Evolutionary conservation across 2,329 filamentous ascomycete species (phyloP), one percentile per base, ranked within the genome.

Genomic region (Akanthomyces lecanii): DNA sequence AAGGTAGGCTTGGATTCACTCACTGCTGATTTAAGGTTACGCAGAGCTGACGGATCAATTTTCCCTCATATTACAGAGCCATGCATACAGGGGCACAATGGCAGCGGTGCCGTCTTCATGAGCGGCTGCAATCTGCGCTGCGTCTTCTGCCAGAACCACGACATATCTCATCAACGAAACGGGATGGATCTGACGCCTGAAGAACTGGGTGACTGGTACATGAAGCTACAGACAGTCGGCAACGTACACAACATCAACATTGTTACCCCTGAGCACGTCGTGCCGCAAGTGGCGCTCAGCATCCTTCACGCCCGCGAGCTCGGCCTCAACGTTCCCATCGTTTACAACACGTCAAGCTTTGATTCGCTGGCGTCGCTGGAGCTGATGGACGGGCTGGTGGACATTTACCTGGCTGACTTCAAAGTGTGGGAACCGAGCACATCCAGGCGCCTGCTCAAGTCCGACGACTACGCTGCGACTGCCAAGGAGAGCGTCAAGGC

Each of bases 341-440:
- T 96, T 40, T 95, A 96, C 80, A 96, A 96, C 71, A 93, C 90
- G 0, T 92, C 89, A 0, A 87, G 88, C 12, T 96, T 90, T 70
- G 91, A 96, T 75, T 91, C 88, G 1, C 77, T 89, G 0, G 87
- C 85, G 2, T 92, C 88, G 0, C 78, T 96, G 1, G 76, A 85
- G 64, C 79, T 95, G 10, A 82, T 96, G 68, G 87, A 95, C 68
- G 91, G 91, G 0, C 77, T 96, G 33, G 85, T 95, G 0, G 91
- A 95, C 72, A 92, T 96, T 51, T 96, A 95, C 71, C 79, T 96
- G n/a, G 89, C 91, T 0, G 91, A 96, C 71, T 95, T 95, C 79
- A 95, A 96, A 73, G 85, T 93, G 11, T 95, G 90, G 90, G 83
- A 83, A 33, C 74, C 81, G 1, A 77, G 74, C 25, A 88, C 89